Evolutionary conservation across 805 yeast species (phyloP), one percentile per base, ranked within the genome.

Genomic region (Kuraishia floccosa): DNA sequence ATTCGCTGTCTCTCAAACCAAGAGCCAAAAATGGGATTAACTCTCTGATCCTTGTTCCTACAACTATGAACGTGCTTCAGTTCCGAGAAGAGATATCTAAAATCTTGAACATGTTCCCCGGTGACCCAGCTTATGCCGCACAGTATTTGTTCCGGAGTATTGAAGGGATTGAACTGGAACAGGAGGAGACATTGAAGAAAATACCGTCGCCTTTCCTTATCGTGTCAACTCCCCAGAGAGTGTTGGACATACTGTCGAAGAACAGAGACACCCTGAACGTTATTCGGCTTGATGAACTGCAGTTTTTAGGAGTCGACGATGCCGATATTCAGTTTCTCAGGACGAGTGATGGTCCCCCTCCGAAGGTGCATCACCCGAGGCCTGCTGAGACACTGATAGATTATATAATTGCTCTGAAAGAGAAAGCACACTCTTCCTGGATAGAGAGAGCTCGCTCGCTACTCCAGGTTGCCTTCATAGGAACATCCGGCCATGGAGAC

Each of bases 201-300:
- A 14, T 13, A 13, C 47, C 46, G 13, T 33, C 40, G 5, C 60
- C 61, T 2, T 55, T 52, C 31, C 35, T 55, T 8, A 24, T 57
- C 13, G 51, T 57, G 2, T 15, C 54, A 1, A 57, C 63, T 1
- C 60, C 63, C 3, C 58, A 49, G 15, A 43, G 60, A 36, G 31
- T 57, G n/a, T 31, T 56, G 10, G 62, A 56, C 36, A 20, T 56
- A 18, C 35, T 56, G 14, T 45, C 50, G 29, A 56, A 58, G 24
- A 49, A 44, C 49, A 53, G 47, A 21, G 47, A 37, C 30, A 37
- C 39, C 6, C 26, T 35, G 22, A 19, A 9, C 10, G 25, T 52
- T 8, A 49, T n/a, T n/a, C n/a, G 46, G 22, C 40, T 56, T 8
- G 40, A 44, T 23, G 42, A 38, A 16, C 34, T 56, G 4, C 36